Percentiles rank a stretch among this genome's conserved stretches.
Conservation (phyloP, 2,329 filamentous ascomycete genomes). For the Sporothrix phasma region DNA sequence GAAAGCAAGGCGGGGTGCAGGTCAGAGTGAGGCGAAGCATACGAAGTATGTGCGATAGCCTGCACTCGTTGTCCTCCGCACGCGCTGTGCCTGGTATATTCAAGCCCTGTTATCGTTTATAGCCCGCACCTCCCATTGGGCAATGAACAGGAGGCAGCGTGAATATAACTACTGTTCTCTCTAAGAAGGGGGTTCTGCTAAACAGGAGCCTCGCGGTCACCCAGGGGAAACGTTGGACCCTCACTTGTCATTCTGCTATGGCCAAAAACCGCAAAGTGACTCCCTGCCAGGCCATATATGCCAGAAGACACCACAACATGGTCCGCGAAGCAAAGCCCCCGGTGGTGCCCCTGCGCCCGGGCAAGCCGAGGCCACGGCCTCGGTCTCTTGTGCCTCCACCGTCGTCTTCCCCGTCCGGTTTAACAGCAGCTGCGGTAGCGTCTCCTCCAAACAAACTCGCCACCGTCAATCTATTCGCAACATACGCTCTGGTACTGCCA, state of each 20-base stretch:
- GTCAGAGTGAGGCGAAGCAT: too few relatives aligned
- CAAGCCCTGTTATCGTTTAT: neutral
- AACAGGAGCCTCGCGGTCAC: neutral
- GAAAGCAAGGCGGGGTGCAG: neutral
- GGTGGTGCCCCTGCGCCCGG: slow-evolving; percentile 1
- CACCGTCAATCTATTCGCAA: neutral
- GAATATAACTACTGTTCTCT: neutral
- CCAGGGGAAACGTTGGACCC: too few relatives aligned
- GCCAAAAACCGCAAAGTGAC: too few relatives aligned
- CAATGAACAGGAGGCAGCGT: neutral
- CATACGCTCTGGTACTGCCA: neutral
- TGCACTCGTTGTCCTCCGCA: neutral
- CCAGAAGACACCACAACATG: neutral
- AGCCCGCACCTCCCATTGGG: neutral
- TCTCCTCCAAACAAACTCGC: neutral
- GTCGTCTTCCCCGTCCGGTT: neutral
- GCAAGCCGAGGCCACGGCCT: neutral
- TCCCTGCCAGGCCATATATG: neutral
- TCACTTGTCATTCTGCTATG: too few relatives aligned
- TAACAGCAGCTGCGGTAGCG: neutral
- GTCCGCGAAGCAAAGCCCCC: slow-evolving; percentile 4
- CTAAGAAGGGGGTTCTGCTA: neutral
- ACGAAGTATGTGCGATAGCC: neutral
- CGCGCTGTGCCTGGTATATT: slow-evolving; percentile 2
- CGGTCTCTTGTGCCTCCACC: neutral